Evolutionary conservation across 345 rosid genomes (phyloP).

Genomic region (Citrus maxima): DNA sequence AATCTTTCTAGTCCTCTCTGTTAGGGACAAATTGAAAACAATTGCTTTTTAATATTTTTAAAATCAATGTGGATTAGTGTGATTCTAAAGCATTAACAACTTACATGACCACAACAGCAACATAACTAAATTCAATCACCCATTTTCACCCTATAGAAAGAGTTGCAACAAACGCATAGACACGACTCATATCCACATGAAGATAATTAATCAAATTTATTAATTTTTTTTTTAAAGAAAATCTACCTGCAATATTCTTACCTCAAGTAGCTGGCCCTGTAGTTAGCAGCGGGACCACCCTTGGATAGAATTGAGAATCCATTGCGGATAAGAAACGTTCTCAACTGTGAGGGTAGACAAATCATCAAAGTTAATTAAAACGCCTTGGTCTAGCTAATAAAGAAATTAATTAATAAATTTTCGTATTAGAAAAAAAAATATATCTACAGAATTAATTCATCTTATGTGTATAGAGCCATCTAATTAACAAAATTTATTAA

Average conservation of each 20-base stretch:
- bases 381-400: neutral
- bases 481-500: no score
- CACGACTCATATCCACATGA: no score
- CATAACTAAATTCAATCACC: neutral
- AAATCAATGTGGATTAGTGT: no score
- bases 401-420: neutral
- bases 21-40: no score
- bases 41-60: no score
- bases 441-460: no score
- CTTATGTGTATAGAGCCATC: no score
- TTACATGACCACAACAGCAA: neutral
- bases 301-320: conserved; percentile 74
- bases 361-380: conserved; percentile 3
- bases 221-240: no score
- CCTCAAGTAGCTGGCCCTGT: conserved; percentile 73
- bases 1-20: no score
- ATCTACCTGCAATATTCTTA: neutral
- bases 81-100: neutral
- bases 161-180: neutral
- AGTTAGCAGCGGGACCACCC: conserved; percentile 72
- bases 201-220: no score
- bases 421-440: no score
- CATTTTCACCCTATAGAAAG: neutral
- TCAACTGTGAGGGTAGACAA: conserved; percentile 54
- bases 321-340: conserved; percentile 96